Conservation (phyloP, 1,284 basidiomycete species). For the Boletellus deceptivus region DNA sequence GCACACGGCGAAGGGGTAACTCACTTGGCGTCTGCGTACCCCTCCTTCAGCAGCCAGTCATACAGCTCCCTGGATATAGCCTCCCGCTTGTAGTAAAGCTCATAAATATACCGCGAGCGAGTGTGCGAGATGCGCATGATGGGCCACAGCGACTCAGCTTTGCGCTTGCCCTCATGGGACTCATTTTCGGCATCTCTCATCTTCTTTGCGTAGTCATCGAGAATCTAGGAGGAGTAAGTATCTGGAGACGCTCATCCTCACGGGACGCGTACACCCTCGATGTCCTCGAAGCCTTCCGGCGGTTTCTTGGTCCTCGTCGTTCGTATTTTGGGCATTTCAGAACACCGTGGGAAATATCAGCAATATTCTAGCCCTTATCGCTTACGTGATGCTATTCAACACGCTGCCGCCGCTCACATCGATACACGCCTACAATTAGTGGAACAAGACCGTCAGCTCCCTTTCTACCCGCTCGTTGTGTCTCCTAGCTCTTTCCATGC, state of each 20-base stretch:
- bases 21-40: conserved; percentile 96
- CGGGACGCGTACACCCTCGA: conserved; percentile 62
- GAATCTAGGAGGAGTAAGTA: conserved; percentile 52
- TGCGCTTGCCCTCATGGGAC: conserved; percentile 96
- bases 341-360: conserved; percentile 21
- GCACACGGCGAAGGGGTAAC: conserved; percentile 34
- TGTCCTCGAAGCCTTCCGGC: conserved; percentile 97
- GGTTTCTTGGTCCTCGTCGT: conserved; percentile 94
- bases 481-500: conserved; percentile 44
- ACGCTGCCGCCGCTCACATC: conserved; percentile 1
- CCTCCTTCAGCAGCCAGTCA: conserved; percentile 97
- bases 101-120: conserved; percentile 95
- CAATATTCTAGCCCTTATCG: neutral
- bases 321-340: conserved; percentile 88
- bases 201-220: conserved; percentile 94
- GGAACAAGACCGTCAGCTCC: too few relatives aligned
- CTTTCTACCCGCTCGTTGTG: too few relatives aligned
- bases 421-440: too few relatives aligned
- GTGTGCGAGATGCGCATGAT: conserved; percentile 98
- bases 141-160: conserved; percentile 96
- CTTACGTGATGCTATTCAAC: conserved; percentile 27
- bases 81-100: conserved; percentile 98
- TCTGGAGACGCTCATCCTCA: neutral
- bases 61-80: conserved; percentile 93
- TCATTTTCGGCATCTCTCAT: conserved; percentile 98